Evolutionary conservation across 108 stramenopile genomes (phyloP).

Genomic region (Seminavis robusta): DNA sequence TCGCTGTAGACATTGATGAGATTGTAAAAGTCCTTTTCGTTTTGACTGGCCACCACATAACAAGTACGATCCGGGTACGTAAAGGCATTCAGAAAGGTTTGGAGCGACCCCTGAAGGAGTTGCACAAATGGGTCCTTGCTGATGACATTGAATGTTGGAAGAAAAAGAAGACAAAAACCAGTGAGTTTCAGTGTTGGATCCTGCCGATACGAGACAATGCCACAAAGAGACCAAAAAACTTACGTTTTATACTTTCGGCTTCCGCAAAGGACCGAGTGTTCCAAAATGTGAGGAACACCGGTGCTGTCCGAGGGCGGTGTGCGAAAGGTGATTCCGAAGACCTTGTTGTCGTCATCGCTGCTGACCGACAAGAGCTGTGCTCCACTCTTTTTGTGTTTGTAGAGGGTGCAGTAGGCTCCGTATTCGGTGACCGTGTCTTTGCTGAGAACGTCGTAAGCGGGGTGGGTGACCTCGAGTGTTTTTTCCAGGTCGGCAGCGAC

Average conservation of each 20-base stretch:
- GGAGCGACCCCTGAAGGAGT: constrained; percentile 88
- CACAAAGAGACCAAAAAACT: too few species aligned
- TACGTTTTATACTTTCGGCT: constrained; percentile 91
- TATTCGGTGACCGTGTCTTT: constrained; percentile 80
- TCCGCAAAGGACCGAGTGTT: constrained; percentile 98
- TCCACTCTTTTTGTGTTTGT: constrained; percentile 90
- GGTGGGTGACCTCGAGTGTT: constrained; percentile 49
- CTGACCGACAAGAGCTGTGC: constrained; percentile 89
- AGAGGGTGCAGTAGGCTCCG: constrained; percentile 81
- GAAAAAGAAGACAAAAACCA: too few species aligned
- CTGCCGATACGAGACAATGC: too few species aligned
- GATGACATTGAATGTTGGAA: too few species aligned
- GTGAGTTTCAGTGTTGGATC: too few species aligned
- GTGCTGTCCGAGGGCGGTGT: constrained; percentile 95
- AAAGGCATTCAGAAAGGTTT: constrained; percentile 99
- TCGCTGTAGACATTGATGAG: constrained; percentile 98
- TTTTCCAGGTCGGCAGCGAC: constrained; percentile 29
- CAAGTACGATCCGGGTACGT: constrained; percentile 98
- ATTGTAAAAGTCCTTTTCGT: constrained; percentile 98
- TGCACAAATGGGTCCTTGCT: constrained; percentile 98
- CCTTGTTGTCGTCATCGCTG: constrained; percentile 96
- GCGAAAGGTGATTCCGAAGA: constrained; percentile 98
- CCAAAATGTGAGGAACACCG: constrained; percentile 98
- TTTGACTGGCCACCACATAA: constrained; percentile 97
- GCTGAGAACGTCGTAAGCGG: constrained; percentile 68